Evolutionary conservation across 2,329 filamentous ascomycete species (phyloP).

Genomic region (Aureobasidium zeae): DNA sequence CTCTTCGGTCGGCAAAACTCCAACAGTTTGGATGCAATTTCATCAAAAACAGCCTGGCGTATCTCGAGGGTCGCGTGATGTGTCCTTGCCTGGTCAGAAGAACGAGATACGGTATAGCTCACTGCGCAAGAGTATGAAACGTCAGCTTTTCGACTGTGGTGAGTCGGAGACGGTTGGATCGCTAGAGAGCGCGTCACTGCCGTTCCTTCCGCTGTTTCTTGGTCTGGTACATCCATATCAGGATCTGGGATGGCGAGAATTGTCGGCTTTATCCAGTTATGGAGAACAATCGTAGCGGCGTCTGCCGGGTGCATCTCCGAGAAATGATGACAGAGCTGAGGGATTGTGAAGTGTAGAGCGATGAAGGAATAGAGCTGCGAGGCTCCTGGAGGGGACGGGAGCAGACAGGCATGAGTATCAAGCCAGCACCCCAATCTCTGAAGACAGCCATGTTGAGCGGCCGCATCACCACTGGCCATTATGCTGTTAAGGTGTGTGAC

Average conservation of each 20-base stretch:
- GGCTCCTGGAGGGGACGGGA: not conserved
- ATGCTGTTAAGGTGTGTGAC: too few species aligned
- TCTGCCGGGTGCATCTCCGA: not conserved
- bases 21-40: not conserved
- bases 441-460: not conserved
- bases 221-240: not conserved
- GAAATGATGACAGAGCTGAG: not conserved
- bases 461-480: not conserved
- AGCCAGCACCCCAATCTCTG: not conserved
- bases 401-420: not conserved
- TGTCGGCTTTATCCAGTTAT: conserved; percentile 10
- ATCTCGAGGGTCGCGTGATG: not conserved
- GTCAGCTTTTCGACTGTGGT: not conserved
- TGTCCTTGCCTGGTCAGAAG: not conserved
- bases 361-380: not conserved
- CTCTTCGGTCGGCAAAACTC: not conserved
- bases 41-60: not conserved
- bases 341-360: not conserved
- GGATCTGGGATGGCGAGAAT: conserved; percentile 17
- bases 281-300: not conserved
- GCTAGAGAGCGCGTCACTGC: not conserved
- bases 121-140: not conserved
- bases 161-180: not conserved
- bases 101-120: not conserved
- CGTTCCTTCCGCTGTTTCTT: not conserved